phyloP scores from a whole-genome alignment of 2,329 filamentous ascomycete species.

The Stagonosporopsis cucurbitacearum region DNA sequence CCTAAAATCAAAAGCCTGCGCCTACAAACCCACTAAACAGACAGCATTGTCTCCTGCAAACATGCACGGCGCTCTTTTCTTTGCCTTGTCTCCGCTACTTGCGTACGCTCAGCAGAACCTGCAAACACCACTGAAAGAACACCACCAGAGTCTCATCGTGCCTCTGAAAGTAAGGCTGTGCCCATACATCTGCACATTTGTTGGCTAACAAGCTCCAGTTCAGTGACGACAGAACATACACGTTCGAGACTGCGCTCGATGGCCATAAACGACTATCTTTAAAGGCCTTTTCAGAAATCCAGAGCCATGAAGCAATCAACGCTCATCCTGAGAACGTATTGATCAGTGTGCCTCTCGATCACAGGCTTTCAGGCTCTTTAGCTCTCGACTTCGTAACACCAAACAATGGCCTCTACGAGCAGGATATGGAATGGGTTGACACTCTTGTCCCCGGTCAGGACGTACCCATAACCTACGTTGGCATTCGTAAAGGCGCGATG shows the following conservation, averaged over 20 bases:
- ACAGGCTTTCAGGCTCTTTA: conserved; percentile 1
- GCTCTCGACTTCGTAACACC: not conserved
- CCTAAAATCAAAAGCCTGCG: not conserved
- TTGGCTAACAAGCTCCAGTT: not conserved
- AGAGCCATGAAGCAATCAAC: not conserved
- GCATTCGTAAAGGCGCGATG: conserved; percentile 27
- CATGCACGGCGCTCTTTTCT: conserved; percentile 2
- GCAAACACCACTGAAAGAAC: conserved; percentile 11
- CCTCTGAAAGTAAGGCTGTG: conserved; percentile 2
- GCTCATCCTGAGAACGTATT: conserved; percentile 4
- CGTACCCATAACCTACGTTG: conserved; percentile 18
- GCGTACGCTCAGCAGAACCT: conserved; percentile 10
- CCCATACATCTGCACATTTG: too few species aligned
- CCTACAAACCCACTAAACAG: not conserved
- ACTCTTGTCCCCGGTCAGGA: conserved; percentile 9
- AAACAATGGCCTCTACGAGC: not conserved
- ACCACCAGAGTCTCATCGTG: not conserved
- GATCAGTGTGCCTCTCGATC: conserved; percentile 11
- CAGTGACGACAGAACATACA: not conserved
- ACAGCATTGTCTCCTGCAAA: not conserved
- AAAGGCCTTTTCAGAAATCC: not conserved
- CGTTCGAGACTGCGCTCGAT: not conserved
- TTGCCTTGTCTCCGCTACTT: conserved; percentile 1
- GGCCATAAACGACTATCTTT: not conserved
- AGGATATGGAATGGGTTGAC: conserved; percentile 6